A percentile compares a stretch with the other conserved stretches of the same genome.
Evolutionary conservation across 2,329 filamentous ascomycete genomes (phyloP).

Genomic region (Penicillium sp.): DNA sequence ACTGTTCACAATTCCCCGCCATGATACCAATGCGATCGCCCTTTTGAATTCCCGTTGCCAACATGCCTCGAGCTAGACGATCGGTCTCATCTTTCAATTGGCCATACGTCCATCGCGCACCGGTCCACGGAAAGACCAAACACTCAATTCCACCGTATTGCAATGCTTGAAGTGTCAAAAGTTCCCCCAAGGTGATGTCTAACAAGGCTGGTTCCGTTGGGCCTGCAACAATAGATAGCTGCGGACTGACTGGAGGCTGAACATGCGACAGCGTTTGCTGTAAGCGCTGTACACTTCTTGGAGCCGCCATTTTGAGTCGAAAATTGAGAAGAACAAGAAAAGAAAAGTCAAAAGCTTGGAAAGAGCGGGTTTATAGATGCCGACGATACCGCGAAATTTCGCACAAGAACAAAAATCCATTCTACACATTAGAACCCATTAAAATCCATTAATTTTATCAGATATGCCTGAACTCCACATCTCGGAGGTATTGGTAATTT

Average conservation of each 20-base stretch:
- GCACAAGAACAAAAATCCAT: not conserved
- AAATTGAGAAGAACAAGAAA: not conserved
- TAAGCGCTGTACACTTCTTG: slow-evolving; percentile 29
- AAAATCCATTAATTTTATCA: slow-evolving; percentile 12
- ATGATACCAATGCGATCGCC: slow-evolving; percentile 74
- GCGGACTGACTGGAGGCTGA: slow-evolving; percentile 15
- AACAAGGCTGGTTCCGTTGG: slow-evolving; percentile 67
- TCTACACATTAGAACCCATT: too few species aligned
- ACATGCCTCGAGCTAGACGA: slow-evolving; percentile 62
- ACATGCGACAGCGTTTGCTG: slow-evolving; percentile 34
- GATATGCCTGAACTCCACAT: slow-evolving; percentile 10
- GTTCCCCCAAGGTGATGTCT: slow-evolving; percentile 69
- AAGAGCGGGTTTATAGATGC: slow-evolving; percentile 14
- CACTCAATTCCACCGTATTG: slow-evolving; percentile 66
- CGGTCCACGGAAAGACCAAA: slow-evolving; percentile 73
- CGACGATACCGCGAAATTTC: slow-evolving; percentile 11
- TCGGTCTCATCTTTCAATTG: slow-evolving; percentile 63
- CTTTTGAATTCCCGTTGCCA: slow-evolving; percentile 64
- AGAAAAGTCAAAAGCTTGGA: not conserved
- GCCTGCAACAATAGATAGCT: slow-evolving; percentile 63
- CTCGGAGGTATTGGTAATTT: slow-evolving; percentile 5
- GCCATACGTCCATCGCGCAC: slow-evolving; percentile 69
- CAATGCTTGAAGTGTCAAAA: slow-evolving; percentile 68
- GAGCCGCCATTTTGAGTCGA: slow-evolving; percentile 22
- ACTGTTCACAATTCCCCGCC: slow-evolving; percentile 62